A percentile compares a stretch with the other conserved stretches of the same genome.
These are phyloP conservation scores for Phaseolus coccineus DNA, from an alignment of 331 rosid genomes.

Conservation along the genomic window DNA sequence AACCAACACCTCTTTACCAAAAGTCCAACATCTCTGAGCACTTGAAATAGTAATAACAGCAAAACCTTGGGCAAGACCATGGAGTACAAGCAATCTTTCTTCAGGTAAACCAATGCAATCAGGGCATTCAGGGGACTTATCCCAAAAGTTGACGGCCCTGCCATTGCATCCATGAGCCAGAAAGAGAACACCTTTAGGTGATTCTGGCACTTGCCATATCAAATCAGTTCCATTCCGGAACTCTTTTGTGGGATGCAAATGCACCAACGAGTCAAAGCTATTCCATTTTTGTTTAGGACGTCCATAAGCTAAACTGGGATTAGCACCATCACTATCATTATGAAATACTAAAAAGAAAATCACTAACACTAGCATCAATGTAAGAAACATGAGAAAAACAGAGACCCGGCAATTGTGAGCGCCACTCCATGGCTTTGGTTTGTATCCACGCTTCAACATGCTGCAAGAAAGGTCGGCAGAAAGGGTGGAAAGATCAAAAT, in stretches of 20 bases:
- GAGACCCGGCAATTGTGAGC: constrained; percentile 46
- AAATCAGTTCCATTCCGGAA: constrained; percentile 74
- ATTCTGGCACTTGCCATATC: constrained; percentile 82
- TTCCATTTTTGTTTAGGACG: constrained; percentile 61
- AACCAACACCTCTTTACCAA: constrained; percentile 59
- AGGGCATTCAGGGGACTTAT: constrained; percentile 64
- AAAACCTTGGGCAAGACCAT: constrained; percentile 69
- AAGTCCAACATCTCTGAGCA: constrained; percentile 72
- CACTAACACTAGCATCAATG: constrained; percentile 53
- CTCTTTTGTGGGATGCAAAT: constrained; percentile 63
- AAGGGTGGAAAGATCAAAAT: neutral
- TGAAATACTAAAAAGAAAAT: constrained; percentile 44
- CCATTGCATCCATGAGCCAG: constrained; percentile 83
- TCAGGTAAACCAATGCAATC: constrained; percentile 90
- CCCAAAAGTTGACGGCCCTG: constrained; percentile 77
- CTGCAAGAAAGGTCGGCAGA: constrained; percentile 44
- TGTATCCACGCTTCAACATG: constrained; percentile 75
- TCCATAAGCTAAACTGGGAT: constrained; percentile 42
- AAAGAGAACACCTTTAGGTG: constrained; percentile 79
- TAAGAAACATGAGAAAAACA: constrained; percentile 46
- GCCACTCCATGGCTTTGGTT: constrained; percentile 56
- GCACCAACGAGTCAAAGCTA: constrained; percentile 62
- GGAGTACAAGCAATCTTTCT: constrained; percentile 76
- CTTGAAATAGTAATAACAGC: constrained; percentile 82
- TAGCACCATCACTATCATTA: constrained; percentile 42